A percentile compares a stretch with the other conserved stretches of the same genome.
Conservation (phyloP, 352 stramenopile species). For the Pythium brachiatum region DNA sequence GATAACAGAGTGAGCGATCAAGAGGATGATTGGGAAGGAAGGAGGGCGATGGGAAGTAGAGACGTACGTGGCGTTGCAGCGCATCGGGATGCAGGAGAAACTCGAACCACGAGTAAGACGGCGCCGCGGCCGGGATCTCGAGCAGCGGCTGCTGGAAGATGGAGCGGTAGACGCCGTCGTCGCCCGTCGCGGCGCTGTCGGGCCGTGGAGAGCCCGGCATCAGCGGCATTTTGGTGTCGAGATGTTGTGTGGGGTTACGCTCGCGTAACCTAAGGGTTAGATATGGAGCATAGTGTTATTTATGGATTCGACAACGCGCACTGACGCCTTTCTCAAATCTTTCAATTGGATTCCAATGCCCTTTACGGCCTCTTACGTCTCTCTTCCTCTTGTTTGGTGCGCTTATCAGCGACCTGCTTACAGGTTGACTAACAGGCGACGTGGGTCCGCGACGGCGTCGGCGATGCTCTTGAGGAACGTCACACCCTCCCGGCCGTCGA, state of each 20-base stretch:
- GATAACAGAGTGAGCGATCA: not conserved
- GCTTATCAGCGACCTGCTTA: conserved; percentile 26
- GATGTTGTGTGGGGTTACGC: not conserved
- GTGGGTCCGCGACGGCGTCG: conserved; percentile 96
- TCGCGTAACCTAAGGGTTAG: not conserved
- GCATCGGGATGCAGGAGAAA: conserved; percentile 80
- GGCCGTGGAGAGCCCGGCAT: conserved; percentile 68
- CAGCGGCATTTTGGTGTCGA: conserved; percentile 33
- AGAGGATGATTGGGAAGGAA: not conserved
- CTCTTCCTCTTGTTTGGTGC: not conserved
- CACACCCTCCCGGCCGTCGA: conserved; percentile 98
- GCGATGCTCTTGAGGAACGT: conserved; percentile 99
- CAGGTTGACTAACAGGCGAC: conserved; percentile 88
- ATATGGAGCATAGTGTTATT: not conserved
- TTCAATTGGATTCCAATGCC: not conserved
- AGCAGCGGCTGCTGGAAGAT: conserved; percentile 83
- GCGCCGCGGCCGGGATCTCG: conserved; percentile 59
- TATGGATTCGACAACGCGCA: not conserved
- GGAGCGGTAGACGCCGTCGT: conserved; percentile 79
- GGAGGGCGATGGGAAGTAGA: not conserved
- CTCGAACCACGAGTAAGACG: conserved; percentile 83
- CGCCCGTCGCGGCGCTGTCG: conserved; percentile 30
- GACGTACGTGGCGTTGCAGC: conserved; percentile 65
- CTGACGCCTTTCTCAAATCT: too few relatives aligned
- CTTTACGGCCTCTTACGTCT: not conserved